Evolutionary conservation across 176 grass and related monocot genomes (phyloP), one percentile per base, ranked within the genome.

Genomic region (Eleusine indica): DNA sequence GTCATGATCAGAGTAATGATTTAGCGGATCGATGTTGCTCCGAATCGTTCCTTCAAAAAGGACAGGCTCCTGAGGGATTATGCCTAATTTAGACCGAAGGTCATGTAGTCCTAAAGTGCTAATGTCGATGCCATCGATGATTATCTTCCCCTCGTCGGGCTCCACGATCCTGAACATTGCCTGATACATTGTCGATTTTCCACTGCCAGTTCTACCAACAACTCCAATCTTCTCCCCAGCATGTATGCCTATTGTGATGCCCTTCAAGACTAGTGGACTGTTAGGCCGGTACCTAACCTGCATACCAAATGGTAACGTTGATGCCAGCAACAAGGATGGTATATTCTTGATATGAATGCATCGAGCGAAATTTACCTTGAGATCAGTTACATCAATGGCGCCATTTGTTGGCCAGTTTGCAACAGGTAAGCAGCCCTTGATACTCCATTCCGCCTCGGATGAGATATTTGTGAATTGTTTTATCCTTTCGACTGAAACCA

Each of bases 31-130:
- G 44, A 98, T 95, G 75, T 98, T 98, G 73, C 32, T 92, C 58
- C 93, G 71, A 80, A 98, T 86, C 35, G 93, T 98, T 77, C 96
- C 96, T 88, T 98, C 96, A 17, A 98, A 98, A 2, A 98, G 91
- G 53, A 98, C 93, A 13, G 96, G 96, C 72, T 98, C 96, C 83
- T 98, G 96, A 49, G 96, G 96, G 80, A 98, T 98, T 72, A 95
- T 95, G 30, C 96, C 89, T 6, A 98, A 95, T 17, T 80, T 85
- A 32, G 89, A 98, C 66, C 96, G 93, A 30, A 98, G 83, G 84
- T 98, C 93, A 70, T 98, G 89, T 71, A 98, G 93, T 51, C 96
- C 96, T 72, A 95, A 71, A 53, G 73, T 90, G 75, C 91, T 90
- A 74, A 98, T 87, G 73, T 98, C 89, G 30, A 93, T 79, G 72